Percentiles rank a stretch among this genome's conserved stretches.
phyloP scores from a whole-genome alignment of 495 filamentous ascomycete genomes.

The Jackrogersella minutella region DNA sequence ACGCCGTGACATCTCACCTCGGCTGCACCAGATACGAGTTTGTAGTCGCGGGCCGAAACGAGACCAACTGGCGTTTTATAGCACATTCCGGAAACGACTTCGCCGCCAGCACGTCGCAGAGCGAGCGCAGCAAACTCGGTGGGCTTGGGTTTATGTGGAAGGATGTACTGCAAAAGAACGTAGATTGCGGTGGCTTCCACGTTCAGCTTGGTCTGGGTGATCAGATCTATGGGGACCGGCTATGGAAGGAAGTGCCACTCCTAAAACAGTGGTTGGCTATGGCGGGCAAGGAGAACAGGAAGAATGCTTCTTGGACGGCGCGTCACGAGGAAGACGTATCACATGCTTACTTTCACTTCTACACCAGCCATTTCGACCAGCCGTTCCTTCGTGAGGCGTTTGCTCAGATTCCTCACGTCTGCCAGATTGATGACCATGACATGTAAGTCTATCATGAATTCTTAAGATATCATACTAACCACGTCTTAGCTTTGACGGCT shows the following conservation, averaged over 20 bases:
- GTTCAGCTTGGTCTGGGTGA: slow-evolving; percentile 89
- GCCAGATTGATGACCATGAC: slow-evolving; percentile 95
- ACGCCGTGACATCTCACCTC: slow-evolving; percentile 95
- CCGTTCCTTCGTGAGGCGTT: slow-evolving; percentile 92
- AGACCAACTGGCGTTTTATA: slow-evolving; percentile 96
- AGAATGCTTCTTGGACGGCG: slow-evolving; percentile 89
- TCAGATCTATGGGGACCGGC: slow-evolving; percentile 93
- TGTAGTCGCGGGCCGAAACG: slow-evolving; percentile 88
- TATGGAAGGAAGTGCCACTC: slow-evolving; percentile 95
- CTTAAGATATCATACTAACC: neutral
- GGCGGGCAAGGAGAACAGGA: slow-evolving; percentile 88
- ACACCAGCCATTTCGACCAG: slow-evolving; percentile 96
- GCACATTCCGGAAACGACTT: slow-evolving; percentile 97
- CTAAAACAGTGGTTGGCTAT: slow-evolving; percentile 93
- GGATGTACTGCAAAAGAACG: slow-evolving; percentile 96
- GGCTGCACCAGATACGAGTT: slow-evolving; percentile 98
- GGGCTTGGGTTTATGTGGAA: slow-evolving; percentile 98
- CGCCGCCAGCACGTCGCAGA: slow-evolving; percentile 81
- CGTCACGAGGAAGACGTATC: slow-evolving; percentile 93
- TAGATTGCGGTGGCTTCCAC: slow-evolving; percentile 95
- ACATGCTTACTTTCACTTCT: slow-evolving; percentile 98
- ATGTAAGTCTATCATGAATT: slow-evolving; percentile 70
- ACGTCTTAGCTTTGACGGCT: slow-evolving; percentile 85
- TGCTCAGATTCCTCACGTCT: slow-evolving; percentile 94
- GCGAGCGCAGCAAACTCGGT: slow-evolving; percentile 83